Conservation (phyloP, 179 eudicot species). For the Actinidia arguta region DNA sequence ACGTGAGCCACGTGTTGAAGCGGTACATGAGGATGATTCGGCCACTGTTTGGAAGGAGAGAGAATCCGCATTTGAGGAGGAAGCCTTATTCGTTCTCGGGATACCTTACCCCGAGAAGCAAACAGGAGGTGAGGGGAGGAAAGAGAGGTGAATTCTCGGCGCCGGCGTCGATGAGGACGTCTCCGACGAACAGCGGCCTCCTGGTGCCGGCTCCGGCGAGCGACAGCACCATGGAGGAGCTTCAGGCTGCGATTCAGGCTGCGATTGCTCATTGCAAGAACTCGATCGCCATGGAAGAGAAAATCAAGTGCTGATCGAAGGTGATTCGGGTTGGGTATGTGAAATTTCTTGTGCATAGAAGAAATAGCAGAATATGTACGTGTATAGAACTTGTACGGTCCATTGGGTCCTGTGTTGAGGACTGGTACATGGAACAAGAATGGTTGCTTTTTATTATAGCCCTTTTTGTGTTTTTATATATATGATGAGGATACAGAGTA, state of each 20-base stretch:
- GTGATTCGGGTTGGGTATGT: neutral
- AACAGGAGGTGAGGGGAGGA: conserved; percentile 29
- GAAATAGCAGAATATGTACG: neutral
- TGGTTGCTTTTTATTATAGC: neutral
- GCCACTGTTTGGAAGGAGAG: conserved; percentile 46
- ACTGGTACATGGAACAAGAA: neutral
- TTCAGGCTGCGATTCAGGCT: conserved; percentile 90
- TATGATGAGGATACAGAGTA: neutral
- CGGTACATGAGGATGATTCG: conserved; percentile 65
- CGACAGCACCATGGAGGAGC: conserved; percentile 90
- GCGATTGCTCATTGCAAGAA: conserved; percentile 97
- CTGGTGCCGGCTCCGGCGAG: conserved; percentile 44
- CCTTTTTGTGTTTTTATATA: neutral
- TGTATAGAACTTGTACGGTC: neutral
- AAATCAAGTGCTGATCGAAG: conserved; percentile 13
- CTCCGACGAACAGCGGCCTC: conserved; percentile 71
- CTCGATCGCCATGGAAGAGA: conserved; percentile 59
- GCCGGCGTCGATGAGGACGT: conserved; percentile 77
- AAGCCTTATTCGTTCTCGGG: conserved; percentile 66
- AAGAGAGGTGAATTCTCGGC: conserved; percentile 66
- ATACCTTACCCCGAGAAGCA: conserved; percentile 28
- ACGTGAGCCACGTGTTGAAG: conserved; percentile 53
- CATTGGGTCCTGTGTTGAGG: conserved; percentile 4
- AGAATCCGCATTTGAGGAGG: conserved; percentile 11
- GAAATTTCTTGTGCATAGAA: neutral